A percentile compares a stretch with the other conserved stretches of the same genome.
Conservation (phyloP, 805 yeast species). For the Candida dajiaensis region DNA sequence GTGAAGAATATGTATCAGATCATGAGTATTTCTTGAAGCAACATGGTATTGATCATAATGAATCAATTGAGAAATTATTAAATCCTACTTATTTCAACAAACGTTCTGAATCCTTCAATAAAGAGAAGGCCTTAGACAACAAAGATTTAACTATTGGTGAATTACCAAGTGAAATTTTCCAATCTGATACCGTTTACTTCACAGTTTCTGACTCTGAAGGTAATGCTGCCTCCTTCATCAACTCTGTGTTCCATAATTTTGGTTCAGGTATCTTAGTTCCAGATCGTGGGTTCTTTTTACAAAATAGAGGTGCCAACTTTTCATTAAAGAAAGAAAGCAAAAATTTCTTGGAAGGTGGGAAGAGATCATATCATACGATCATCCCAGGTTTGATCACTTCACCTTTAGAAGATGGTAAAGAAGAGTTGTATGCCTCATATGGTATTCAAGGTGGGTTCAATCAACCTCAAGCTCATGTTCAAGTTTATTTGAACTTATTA, state of each 20-base stretch:
- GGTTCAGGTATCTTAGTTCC: slow-evolving; percentile 69
- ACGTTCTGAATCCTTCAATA: slow-evolving; percentile 42
- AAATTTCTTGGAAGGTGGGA: slow-evolving; percentile 61
- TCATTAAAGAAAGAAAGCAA: slow-evolving; percentile 49
- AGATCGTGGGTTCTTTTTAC: slow-evolving; percentile 60
- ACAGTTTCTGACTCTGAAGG: slow-evolving; percentile 61
- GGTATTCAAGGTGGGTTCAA: slow-evolving; percentile 87
- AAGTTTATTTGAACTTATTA: slow-evolving; percentile 61
- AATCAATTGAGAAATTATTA: slow-evolving; percentile 37
- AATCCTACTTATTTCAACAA: slow-evolving; percentile 41
- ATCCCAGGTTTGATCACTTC: slow-evolving; percentile 76
- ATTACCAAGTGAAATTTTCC: slow-evolving; percentile 49
- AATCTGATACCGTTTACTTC: slow-evolving; percentile 69
- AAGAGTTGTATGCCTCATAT: slow-evolving; percentile 58
- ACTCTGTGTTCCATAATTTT: slow-evolving; percentile 63
- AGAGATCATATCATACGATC: slow-evolving; percentile 77
- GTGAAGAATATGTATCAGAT: slow-evolving; percentile 69
- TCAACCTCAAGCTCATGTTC: slow-evolving; percentile 84
- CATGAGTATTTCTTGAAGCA: slow-evolving; percentile 35
- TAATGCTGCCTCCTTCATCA: slow-evolving; percentile 78
- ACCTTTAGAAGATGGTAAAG: slow-evolving; percentile 25
- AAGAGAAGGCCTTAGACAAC: slow-evolving; percentile 35
- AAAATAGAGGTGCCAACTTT: slow-evolving; percentile 75
- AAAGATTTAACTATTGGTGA: slow-evolving; percentile 38
- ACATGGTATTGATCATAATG: slow-evolving; percentile 26